Conservation (phyloP, 148 eudicot genomes). For the Rhododendron williamsianum region DNA sequence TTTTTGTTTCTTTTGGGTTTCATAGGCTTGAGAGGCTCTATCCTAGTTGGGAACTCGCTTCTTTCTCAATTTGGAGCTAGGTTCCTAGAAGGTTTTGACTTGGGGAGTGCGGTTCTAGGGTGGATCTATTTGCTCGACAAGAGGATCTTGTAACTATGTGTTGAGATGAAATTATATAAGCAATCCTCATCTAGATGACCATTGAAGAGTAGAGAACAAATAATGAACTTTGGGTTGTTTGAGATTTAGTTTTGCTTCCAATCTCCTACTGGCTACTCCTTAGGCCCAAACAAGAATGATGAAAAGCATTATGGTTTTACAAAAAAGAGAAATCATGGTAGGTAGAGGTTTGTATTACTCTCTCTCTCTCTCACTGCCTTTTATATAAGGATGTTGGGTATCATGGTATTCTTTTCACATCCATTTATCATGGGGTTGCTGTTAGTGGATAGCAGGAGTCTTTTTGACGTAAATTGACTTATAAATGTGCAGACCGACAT, state of each 20-base stretch:
- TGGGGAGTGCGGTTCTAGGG: neutral
- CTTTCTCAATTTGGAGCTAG: neutral
- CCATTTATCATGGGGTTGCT: neutral
- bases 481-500: constrained; percentile 35
- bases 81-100: neutral
- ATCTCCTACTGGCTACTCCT: neutral
- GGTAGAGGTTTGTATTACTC: neutral
- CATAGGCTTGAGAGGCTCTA: neutral
- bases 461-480: neutral
- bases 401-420: neutral
- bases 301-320: neutral
- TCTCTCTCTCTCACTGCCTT: neutral
- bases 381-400: neutral
- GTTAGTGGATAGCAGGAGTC: neutral
- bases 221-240: neutral
- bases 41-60: neutral
- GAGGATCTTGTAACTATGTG: neutral
- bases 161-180: neutral
- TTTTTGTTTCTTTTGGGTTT: neutral
- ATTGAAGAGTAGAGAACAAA: neutral
- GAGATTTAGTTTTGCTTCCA: neutral
- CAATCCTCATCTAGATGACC: neutral
- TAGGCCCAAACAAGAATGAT: neutral
- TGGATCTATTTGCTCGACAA: neutral
- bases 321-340: neutral